Percentiles rank a stretch among this genome's conserved stretches.
Evolutionary conservation across 202 grass and related monocot genomes (phyloP).

Genomic region (Panicum hallii): DNA sequence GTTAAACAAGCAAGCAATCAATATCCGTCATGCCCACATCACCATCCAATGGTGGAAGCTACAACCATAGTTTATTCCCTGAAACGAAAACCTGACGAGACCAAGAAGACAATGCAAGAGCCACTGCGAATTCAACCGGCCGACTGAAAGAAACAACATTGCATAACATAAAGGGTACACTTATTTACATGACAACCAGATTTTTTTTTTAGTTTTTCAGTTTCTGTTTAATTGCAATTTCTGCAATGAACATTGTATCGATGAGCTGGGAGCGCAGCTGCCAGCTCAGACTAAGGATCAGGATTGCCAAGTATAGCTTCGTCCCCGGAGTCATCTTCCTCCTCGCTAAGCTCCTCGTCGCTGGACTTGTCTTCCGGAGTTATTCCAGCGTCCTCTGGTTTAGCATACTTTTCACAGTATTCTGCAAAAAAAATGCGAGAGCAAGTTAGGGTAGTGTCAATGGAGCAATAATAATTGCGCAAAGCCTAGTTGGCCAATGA

Average conservation of each 20-base stretch:
- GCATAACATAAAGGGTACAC: constrained; percentile 55
- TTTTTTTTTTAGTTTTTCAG: constrained; percentile 38
- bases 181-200: constrained; percentile 63
- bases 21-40: not conserved
- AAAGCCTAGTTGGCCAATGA: not conserved
- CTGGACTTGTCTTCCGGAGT: constrained; percentile 77
- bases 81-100: constrained; percentile 22
- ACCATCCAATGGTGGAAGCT: not conserved
- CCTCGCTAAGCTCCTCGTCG: constrained; percentile 92
- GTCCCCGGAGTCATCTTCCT: constrained; percentile 73
- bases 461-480: not conserved
- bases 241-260: constrained; percentile 57
- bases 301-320: constrained; percentile 85
- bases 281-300: constrained; percentile 63
- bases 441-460: not conserved
- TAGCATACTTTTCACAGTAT: constrained; percentile 90
- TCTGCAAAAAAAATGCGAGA: constrained; percentile 56
- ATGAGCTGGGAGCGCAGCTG: constrained; percentile 20
- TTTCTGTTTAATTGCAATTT: constrained; percentile 53
- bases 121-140: constrained; percentile 23
- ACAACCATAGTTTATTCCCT: constrained; percentile 8
- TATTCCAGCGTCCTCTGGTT: constrained; percentile 72
- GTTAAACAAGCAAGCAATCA: constrained; percentile 9
- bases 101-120: not conserved
- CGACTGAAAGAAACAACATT: constrained; percentile 40